These are phyloP conservation scores for Nakaseomyces uthaithaninus DNA, from an alignment of 1,139 yeast genomes.

Conservation along the genomic window DNA sequence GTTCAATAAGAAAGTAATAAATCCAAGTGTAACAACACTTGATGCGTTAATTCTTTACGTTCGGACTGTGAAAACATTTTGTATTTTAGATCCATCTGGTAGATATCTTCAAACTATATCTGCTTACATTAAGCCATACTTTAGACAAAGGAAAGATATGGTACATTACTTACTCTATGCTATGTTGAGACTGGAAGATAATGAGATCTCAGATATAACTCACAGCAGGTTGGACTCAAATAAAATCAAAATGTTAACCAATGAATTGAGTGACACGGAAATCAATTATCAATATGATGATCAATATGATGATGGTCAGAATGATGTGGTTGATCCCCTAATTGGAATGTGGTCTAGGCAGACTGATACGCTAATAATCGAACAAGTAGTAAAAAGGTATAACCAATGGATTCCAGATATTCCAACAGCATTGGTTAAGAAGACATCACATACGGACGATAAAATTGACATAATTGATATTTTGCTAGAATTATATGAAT, in stretches of 20 bases:
- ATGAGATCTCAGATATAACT: slow-evolving; percentile 14
- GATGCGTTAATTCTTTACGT: slow-evolving; percentile 66
- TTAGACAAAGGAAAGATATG: slow-evolving; percentile 69
- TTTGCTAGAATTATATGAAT: slow-evolving; percentile 52
- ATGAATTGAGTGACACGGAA: slow-evolving; percentile 15
- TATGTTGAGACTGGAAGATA: slow-evolving; percentile 43
- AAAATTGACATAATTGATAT: slow-evolving; percentile 75
- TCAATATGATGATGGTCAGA: slow-evolving; percentile 7
- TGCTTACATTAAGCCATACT: slow-evolving; percentile 30
- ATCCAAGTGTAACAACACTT: slow-evolving; percentile 76
- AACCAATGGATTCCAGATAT: slow-evolving; percentile 5
- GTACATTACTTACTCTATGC: slow-evolving; percentile 66
- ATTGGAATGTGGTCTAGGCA: not conserved
- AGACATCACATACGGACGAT: not conserved
- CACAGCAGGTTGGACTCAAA: slow-evolving; percentile 30
- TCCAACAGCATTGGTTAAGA: not conserved
- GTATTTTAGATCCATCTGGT: slow-evolving; percentile 80
- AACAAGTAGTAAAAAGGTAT: slow-evolving; percentile 5
- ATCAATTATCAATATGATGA: slow-evolving; percentile 9
- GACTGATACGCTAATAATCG: not conserved
- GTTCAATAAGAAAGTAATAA: slow-evolving; percentile 50
- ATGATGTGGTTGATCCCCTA: slow-evolving; percentile 1
- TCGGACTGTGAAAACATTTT: slow-evolving; percentile 62
- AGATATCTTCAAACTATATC: slow-evolving; percentile 33
- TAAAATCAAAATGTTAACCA: slow-evolving; percentile 7